Base-by-base conservation (phyloP, 148 eudicot genomes). In the Cornus suecica region DNA sequence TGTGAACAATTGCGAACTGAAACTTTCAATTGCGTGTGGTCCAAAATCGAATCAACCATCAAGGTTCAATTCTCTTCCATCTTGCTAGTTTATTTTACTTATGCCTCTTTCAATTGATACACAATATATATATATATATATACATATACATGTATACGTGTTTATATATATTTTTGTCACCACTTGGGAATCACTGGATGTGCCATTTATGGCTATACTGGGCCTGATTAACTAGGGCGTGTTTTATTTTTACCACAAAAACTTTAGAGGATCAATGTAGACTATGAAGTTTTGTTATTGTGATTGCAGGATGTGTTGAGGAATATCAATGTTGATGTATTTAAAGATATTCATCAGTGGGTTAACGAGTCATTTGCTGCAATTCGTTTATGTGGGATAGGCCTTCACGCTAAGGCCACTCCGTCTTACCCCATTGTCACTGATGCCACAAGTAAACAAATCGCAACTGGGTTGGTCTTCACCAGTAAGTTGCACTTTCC, bases 291-390 rank as follows among this genome's bases (percentile, higher is more conserved):
- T 58, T 70, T 24, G 52, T 31, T 77, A 22, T 61, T 52, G 72
- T 54, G 4, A 73, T 66, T 78, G 80, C 91, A 94, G 99, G 94
- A 80, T 72, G 94, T 85, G 70, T 85, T 95, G 72, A 85, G 83
- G 80, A 84, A 86, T 56, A 83, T 88, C 45, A 89, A 89, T 65
- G 83, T 65, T 23, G 83, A 74, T 68, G 85, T 90, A 54, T 92
- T 88, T 78, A 83, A 86, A 45, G 86, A 89, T 32, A 82, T 95
- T 54, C 77, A 76, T 73, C 51, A 74, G 32, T 95, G 99, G 99
- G 87, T 87, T 77, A 85, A 80, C 27, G 78, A 79, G 61, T 88
- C 97, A 25, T 92, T 86, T 65, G 31, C 80, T 75, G 79, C 62
- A 32, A 84, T 92, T 82, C 69, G 84, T 74, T 86, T 84, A 25